Evolutionary conservation across 2,329 filamentous ascomycete genomes (phyloP).

Genomic region (Didymella exigua): DNA sequence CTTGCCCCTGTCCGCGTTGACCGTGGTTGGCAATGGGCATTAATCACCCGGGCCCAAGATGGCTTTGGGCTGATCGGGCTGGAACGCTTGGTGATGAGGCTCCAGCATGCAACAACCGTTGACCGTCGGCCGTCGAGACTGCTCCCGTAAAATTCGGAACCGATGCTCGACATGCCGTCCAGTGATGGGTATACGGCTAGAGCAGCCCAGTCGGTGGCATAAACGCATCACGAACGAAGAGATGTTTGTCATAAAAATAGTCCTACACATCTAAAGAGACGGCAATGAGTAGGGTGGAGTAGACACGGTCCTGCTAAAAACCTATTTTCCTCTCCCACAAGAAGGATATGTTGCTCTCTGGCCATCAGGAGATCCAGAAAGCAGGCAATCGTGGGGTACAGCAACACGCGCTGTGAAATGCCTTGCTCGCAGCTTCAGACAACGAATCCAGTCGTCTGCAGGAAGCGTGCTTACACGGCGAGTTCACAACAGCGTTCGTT

Average conservation of each 20-base stretch:
- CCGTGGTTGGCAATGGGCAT: neutral
- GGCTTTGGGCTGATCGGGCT: neutral
- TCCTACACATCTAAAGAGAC: conserved; percentile 51
- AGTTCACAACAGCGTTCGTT: neutral
- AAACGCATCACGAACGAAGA: conserved; percentile 11
- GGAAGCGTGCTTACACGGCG: neutral
- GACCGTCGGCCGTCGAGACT: neutral
- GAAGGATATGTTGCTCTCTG: conserved; percentile 57
- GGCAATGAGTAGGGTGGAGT: conserved; percentile 57
- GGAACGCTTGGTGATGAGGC: neutral
- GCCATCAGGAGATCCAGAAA: conserved; percentile 54
- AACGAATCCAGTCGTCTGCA: neutral
- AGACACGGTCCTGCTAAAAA: conserved; percentile 61
- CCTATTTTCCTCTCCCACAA: conserved; percentile 58
- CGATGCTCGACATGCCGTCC: too few species aligned
- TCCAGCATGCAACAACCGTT: neutral
- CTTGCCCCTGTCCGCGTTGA: neutral
- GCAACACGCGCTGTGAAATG: conserved; percentile 2
- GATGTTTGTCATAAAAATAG: conserved; percentile 57
- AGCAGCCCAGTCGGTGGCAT: too few species aligned
- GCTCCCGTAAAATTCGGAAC: too few species aligned
- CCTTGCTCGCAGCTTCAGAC: conserved; percentile 12
- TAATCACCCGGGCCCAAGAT: neutral
- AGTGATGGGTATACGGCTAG: too few species aligned
- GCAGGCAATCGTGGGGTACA: conserved; percentile 57